Evolutionary conservation across 768 basidiomycete genomes (phyloP).

Genomic region (Naganishia vishniacii): DNA sequence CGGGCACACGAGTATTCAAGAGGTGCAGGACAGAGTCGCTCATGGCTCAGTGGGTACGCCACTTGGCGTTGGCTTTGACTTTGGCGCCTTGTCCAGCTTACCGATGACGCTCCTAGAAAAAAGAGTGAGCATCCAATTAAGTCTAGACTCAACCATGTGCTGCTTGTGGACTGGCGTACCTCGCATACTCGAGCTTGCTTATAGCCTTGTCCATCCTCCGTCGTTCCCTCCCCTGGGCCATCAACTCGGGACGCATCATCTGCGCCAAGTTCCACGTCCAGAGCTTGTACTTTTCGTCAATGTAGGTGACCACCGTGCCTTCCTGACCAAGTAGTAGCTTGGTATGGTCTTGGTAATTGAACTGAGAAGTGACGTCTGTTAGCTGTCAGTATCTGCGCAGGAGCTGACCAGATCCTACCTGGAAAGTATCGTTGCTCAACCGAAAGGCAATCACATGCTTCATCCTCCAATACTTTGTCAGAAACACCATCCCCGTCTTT

Average conservation of each 20-base stretch:
- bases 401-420: too few species aligned
- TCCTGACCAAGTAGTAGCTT: slow-evolving; percentile 82
- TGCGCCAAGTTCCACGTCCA: slow-evolving; percentile 67
- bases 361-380: slow-evolving; percentile 54
- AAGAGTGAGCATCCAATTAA: too few species aligned
- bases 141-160: background rate
- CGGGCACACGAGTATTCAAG: too few species aligned
- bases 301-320: slow-evolving; percentile 75
- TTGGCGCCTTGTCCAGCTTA: slow-evolving; percentile 16
- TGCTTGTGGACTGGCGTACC: background rate
- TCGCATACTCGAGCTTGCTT: slow-evolving; percentile 23
- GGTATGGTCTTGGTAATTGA: slow-evolving; percentile 97
- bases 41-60: background rate
- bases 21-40: too few species aligned
- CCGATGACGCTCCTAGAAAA: slow-evolving; percentile 7
- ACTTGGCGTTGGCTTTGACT: background rate
- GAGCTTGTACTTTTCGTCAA: slow-evolving; percentile 79
- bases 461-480: slow-evolving; percentile 91
- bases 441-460: slow-evolving; percentile 96
- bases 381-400: too few species aligned
- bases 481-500: slow-evolving; percentile 84
- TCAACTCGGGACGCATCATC: slow-evolving; percentile 53
- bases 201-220: slow-evolving; percentile 23
- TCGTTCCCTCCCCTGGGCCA: slow-evolving; percentile 18
- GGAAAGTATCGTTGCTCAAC: slow-evolving; percentile 89